These are phyloP conservation scores for Alternaria solani DNA, from an alignment of 2,329 filamentous ascomycete species.

Conservation along the genomic window DNA sequence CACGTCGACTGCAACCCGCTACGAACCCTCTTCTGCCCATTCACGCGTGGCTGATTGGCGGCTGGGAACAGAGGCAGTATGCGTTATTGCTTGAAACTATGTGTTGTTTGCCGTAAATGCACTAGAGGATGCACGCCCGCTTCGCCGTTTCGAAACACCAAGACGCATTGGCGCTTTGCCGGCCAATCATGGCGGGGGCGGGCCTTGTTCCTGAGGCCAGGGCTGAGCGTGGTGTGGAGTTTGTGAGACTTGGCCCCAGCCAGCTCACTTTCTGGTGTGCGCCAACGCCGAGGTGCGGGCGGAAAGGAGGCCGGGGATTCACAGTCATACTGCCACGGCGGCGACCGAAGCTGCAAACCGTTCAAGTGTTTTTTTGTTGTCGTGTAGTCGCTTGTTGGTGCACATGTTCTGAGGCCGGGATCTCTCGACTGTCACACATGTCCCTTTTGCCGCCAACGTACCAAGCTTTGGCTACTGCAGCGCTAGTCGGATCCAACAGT, in stretches of 20 bases:
- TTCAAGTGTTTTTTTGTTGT: constrained; percentile 1
- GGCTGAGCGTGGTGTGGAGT: constrained; percentile 9
- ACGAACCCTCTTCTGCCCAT: not conserved
- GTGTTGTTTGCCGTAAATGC: constrained; percentile 21
- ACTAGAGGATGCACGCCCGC: constrained; percentile 7
- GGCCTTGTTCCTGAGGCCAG: constrained; percentile 16
- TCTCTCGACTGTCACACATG: constrained; percentile 4
- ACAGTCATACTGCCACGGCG: not conserved
- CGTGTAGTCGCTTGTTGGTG: constrained; percentile 1
- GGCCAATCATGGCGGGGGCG: constrained; percentile 26
- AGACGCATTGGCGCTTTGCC: constrained; percentile 20
- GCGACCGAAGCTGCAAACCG: not conserved
- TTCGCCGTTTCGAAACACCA: constrained; percentile 34
- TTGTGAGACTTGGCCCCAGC: constrained; percentile 19
- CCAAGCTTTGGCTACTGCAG: constrained; percentile 30
- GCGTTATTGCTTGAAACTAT: constrained; percentile 18
- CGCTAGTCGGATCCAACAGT: constrained; percentile 14
- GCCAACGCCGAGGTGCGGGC: constrained; percentile 2
- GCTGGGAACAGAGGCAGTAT: constrained; percentile 1
- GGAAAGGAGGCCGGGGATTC: not conserved
- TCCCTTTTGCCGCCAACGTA: constrained; percentile 10
- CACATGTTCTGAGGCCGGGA: not conserved
- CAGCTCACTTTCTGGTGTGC: constrained; percentile 3
- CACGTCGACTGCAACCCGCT: not conserved
- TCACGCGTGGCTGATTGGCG: constrained; percentile 11